Evolutionary conservation across 164 flowering plant species (phyloP).

Genomic region (Sextonia rubra): DNA sequence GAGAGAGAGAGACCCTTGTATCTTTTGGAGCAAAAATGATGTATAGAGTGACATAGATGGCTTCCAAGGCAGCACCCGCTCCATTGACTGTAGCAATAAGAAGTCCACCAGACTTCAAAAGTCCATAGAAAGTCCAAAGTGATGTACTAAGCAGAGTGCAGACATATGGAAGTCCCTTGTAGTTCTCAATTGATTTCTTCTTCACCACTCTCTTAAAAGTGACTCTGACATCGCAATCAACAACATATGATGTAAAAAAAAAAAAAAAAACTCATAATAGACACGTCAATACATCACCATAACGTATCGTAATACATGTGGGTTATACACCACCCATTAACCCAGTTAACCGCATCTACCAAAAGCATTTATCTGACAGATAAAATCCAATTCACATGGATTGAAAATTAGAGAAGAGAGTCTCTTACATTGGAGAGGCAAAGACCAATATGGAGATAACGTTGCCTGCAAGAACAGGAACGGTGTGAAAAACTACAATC

Average conservation of each 20-base stretch:
- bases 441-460: constrained; percentile 60
- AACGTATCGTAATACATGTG: background rate
- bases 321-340: background rate
- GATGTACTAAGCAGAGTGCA: constrained; percentile 57
- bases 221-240: constrained; percentile 21
- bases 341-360: constrained; percentile 1
- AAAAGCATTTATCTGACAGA: background rate
- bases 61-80: constrained; percentile 48
- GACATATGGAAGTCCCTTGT: constrained; percentile 59
- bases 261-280: no score
- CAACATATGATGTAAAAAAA: background rate
- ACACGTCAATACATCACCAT: no score
- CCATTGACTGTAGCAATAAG: constrained; percentile 64
- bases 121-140: constrained; percentile 73
- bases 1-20: constrained; percentile 34
- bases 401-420: background rate
- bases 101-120: constrained; percentile 64
- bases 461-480: background rate
- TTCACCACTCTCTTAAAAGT: constrained; percentile 56
- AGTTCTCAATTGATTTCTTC: constrained; percentile 67
- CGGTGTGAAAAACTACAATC: background rate
- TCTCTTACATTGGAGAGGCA: constrained; percentile 69
- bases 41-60: constrained; percentile 56
- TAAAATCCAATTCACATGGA: background rate
- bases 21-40: constrained; percentile 57